phyloP scores from a whole-genome alignment of 2,329 filamentous ascomycete species.

The Monosporascus sp. region DNA sequence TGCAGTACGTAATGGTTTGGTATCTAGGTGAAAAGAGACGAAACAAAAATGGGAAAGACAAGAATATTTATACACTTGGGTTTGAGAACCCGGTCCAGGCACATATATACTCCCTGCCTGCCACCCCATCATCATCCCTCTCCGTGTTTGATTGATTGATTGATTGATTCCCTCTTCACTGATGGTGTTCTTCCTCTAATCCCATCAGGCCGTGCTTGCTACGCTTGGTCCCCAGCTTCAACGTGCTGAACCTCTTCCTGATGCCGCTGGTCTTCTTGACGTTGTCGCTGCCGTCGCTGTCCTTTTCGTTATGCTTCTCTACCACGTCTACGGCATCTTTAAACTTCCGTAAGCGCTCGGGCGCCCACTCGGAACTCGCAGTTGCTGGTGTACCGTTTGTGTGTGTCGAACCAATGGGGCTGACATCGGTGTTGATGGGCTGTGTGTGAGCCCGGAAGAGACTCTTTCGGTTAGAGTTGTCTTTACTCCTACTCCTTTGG shows the following conservation, averaged over 20 bases:
- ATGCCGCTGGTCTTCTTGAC: conserved; percentile 56
- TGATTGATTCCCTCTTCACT: conserved; percentile 16
- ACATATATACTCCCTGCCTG: background rate
- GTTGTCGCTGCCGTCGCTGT: conserved; percentile 26
- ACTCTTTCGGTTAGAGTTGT: conserved; percentile 35
- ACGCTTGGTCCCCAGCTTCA: conserved; percentile 68
- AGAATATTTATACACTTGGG: background rate
- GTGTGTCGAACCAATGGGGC: conserved; percentile 10
- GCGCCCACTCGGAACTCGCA: conserved; percentile 13
- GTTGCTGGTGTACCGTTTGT: conserved; percentile 17
- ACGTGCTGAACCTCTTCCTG: conserved; percentile 71
- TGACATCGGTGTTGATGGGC: conserved; percentile 24
- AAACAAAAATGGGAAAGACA: background rate
- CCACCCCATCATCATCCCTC: background rate
- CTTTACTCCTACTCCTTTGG: conserved; percentile 29
- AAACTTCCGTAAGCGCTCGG: conserved; percentile 22
- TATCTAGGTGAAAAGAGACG: background rate
- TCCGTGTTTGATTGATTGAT: background rate
- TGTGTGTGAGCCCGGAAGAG: conserved; percentile 40
- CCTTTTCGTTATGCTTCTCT: conserved; percentile 21
- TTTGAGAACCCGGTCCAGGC: background rate
- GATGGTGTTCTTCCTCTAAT: conserved; percentile 53
- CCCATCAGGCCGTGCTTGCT: conserved; percentile 52
- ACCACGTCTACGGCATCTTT: conserved; percentile 23
- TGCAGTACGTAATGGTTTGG: no score